A percentile compares a stretch with the other conserved stretches of the same genome.
Conservation (phyloP, 345 rosid species). For the Balakata baccata region DNA sequence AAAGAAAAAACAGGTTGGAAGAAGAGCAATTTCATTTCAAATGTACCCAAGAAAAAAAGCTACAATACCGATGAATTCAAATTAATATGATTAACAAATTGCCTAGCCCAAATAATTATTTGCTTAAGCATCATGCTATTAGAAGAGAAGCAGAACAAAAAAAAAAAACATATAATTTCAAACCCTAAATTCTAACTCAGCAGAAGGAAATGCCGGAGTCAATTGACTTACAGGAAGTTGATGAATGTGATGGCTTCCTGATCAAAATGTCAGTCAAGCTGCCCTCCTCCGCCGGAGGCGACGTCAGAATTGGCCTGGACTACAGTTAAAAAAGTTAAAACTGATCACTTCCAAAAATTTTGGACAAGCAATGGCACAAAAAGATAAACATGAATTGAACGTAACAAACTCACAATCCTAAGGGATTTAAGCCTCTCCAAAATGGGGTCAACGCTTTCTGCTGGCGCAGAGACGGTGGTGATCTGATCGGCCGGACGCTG, state of each 20-base stretch:
- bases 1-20: not conserved
- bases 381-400: not conserved
- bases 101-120: too few species aligned
- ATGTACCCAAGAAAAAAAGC: too few species aligned
- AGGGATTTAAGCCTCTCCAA: conserved; percentile 77
- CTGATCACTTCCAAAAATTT: not conserved
- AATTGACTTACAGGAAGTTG: conserved; percentile 47
- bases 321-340: conserved; percentile 22
- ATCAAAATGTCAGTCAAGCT: conserved; percentile 96
- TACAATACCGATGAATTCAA: not conserved
- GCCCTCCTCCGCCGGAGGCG: conserved; percentile 54
- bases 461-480: conserved; percentile 69
- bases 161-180: not conserved
- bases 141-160: not conserved
- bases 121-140: not conserved
- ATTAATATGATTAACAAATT: too few species aligned
- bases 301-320: conserved; percentile 72
- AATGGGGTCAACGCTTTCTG: conserved; percentile 61
- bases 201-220: not conserved
- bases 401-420: conserved; percentile 58
- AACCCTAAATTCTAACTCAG: not conserved
- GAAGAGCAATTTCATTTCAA: not conserved
- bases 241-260: conserved; percentile 58
- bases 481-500: conserved; percentile 57
- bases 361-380: not conserved